These are phyloP conservation scores for Hymenoscyphus salicellus DNA, from an alignment of 2,329 filamentous ascomycete genomes.

Conservation along the genomic window DNA sequence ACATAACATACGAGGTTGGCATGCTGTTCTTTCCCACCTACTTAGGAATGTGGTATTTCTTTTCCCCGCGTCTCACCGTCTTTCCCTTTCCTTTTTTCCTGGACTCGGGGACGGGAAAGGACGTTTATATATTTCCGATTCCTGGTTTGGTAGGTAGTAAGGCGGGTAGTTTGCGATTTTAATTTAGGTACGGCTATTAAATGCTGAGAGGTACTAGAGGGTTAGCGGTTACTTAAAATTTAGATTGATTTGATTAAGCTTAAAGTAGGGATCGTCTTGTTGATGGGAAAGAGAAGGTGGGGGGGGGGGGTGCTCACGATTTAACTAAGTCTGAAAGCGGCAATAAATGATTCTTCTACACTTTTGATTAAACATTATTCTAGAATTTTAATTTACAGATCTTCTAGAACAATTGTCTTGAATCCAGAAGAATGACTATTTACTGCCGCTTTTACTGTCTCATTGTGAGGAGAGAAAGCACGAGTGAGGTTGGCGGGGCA, in stretches of 20 bases:
- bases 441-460: neutral
- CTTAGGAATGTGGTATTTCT: neutral
- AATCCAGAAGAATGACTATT: no score
- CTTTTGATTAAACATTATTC: no score
- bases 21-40: neutral
- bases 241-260: conserved; percentile 1
- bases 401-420: no score
- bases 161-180: neutral
- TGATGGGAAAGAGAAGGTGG: neutral
- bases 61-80: neutral
- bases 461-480: neutral
- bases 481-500: conserved; percentile 1
- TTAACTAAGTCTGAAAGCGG: neutral
- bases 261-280: conserved; percentile 1
- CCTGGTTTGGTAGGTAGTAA: neutral
- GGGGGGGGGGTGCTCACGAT: neutral
- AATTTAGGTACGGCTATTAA: neutral
- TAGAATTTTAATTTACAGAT: no score
- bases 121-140: neutral
- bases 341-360: neutral
- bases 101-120: neutral
- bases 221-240: neutral
- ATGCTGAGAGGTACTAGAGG: no score
- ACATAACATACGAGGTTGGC: neutral
- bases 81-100: neutral